These are phyloP conservation scores for Colletotrichum gigasporum DNA, from an alignment of 2,329 filamentous ascomycete genomes.

Conservation along the genomic window DNA sequence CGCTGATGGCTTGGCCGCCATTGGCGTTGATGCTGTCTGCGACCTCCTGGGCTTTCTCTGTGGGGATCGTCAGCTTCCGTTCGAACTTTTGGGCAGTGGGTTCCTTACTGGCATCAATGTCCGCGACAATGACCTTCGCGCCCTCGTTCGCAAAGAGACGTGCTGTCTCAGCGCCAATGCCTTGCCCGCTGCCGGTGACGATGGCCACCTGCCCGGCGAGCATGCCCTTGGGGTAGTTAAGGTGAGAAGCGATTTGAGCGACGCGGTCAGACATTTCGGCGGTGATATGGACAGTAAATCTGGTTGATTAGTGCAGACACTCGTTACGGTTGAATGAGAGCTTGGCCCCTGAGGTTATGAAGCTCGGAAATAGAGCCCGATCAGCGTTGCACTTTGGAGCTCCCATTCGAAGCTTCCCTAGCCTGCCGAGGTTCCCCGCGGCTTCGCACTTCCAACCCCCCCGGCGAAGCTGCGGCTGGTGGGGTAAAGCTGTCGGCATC, in stretches of 20 bases:
- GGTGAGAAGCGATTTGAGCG: slow-evolving; percentile 77
- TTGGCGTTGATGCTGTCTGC: slow-evolving; percentile 74
- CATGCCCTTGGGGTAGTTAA: slow-evolving; percentile 84
- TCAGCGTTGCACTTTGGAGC: not conserved
- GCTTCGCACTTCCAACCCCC: slow-evolving; percentile 9
- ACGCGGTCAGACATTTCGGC: slow-evolving; percentile 65
- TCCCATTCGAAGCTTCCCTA: not conserved
- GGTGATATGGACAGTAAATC: not conserved
- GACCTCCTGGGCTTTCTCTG: slow-evolving; percentile 75
- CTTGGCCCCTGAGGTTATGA: not conserved
- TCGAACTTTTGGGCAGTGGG: too few species aligned
- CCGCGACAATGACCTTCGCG: slow-evolving; percentile 83
- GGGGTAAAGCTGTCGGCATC: slow-evolving; percentile 17
- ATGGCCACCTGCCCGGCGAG: slow-evolving; percentile 85
- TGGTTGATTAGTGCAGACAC: not conserved
- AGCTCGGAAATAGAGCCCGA: not conserved
- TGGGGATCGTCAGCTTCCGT: too few species aligned
- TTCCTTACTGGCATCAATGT: slow-evolving; percentile 80
- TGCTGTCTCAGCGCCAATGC: slow-evolving; percentile 87
- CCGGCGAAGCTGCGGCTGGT: slow-evolving; percentile 4
- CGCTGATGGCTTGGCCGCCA: slow-evolving; percentile 75
- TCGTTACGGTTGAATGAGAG: not conserved
- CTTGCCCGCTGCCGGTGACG: slow-evolving; percentile 86
- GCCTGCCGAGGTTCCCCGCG: slow-evolving; percentile 34
- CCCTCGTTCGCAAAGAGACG: slow-evolving; percentile 88